These are phyloP conservation scores for Mycena rosella DNA, from an alignment of 768 basidiomycete genomes.

Conservation along the genomic window DNA sequence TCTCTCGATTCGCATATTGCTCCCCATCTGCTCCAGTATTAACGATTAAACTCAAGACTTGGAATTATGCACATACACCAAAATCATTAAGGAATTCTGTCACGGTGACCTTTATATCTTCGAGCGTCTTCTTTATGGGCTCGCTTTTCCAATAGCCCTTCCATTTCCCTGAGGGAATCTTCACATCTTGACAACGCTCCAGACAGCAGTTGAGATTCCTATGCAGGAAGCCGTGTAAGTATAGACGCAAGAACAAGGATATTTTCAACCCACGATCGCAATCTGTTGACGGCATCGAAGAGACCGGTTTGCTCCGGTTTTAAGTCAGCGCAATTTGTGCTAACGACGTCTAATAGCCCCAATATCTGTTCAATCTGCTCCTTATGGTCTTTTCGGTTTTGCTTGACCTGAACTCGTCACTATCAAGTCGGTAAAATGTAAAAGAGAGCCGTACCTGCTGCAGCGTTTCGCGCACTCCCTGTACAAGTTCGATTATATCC, in stretches of 20 bases:
- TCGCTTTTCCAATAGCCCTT: not conserved
- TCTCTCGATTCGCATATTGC: conserved; percentile 14
- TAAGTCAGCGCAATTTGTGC: not conserved
- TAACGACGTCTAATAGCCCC: not conserved
- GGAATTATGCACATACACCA: not conserved
- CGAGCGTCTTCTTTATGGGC: not conserved
- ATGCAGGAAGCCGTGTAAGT: not conserved
- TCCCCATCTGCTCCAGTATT: not conserved
- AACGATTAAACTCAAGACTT: not conserved
- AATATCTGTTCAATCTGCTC: not conserved
- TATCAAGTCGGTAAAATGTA: not conserved
- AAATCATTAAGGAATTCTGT: not conserved
- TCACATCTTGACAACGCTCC: not conserved
- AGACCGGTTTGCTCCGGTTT: not conserved
- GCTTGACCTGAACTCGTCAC: conserved; percentile 1
- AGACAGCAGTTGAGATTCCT: not conserved
- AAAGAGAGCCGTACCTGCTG: not conserved
- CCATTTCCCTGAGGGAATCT: not conserved
- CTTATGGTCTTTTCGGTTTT: not conserved
- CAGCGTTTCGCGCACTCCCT: not conserved
- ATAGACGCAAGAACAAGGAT: not conserved
- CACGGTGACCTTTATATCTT: not conserved
- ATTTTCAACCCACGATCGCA: not conserved
- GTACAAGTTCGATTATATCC: not conserved
- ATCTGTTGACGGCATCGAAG: not conserved